Percentiles rank a stretch among this genome's conserved stretches.
These are phyloP conservation scores for Phytophthora chlamydospora DNA, from an alignment of 352 stramenopile species.

Conservation along the genomic window DNA sequence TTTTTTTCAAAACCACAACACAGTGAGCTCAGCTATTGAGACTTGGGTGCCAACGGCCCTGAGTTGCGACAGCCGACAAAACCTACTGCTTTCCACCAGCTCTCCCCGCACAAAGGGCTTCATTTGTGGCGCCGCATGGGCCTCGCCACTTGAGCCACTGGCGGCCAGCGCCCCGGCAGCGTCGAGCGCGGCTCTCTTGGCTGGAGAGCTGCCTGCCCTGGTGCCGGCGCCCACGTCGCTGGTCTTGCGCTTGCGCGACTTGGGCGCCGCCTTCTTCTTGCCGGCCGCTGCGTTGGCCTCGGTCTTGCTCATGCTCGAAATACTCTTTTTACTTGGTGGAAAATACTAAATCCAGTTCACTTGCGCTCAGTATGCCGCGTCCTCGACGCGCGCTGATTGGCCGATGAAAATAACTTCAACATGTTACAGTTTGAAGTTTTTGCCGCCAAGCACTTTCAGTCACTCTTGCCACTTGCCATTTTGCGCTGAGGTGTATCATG, in stretches of 20 bases:
- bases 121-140: slow-evolving; percentile 30
- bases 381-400: slow-evolving; percentile 2
- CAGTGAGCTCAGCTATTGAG: too few relatives aligned
- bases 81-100: slow-evolving; percentile 84
- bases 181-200: slow-evolving; percentile 38
- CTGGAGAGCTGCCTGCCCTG: slow-evolving; percentile 40
- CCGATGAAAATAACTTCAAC: slow-evolving; percentile 31
- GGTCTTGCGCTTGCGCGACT: slow-evolving; percentile 76
- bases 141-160: slow-evolving; percentile 14
- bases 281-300: slow-evolving; percentile 18
- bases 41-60: neutral
- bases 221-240: slow-evolving; percentile 54
- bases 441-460: too few relatives aligned
- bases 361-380: neutral
- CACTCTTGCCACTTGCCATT: neutral
- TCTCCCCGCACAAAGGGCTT: slow-evolving; percentile 85
- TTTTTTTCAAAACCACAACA: too few relatives aligned
- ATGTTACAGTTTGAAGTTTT: slow-evolving; percentile 3
- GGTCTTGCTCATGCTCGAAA: slow-evolving; percentile 43
- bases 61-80: neutral
- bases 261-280: slow-evolving; percentile 80
- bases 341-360: slow-evolving; percentile 1
- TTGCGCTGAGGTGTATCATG: slow-evolving; percentile 32
- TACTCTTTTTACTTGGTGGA: neutral
- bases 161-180: slow-evolving; percentile 1